Evolutionary conservation across 805 yeast genomes (phyloP).

Genomic region (Candida sakaeoensis): DNA sequence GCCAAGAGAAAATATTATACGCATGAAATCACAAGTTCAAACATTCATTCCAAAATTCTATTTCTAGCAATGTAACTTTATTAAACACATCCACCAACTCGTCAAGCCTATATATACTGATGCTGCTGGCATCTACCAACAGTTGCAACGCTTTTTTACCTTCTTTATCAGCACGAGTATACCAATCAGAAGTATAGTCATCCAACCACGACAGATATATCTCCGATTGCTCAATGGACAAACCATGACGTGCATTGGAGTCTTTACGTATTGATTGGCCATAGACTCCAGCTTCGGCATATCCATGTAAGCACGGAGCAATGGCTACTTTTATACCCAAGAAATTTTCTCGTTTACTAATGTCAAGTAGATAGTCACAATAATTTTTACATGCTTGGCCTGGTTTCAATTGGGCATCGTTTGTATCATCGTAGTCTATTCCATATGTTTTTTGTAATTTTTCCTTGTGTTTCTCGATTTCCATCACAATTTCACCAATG

Average conservation of each 20-base stretch:
- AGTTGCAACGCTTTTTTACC: conserved; percentile 50
- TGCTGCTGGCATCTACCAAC: conserved; percentile 27
- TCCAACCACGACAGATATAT: conserved; percentile 53
- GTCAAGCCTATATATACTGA: conserved; percentile 43
- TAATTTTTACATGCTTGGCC: conserved; percentile 59
- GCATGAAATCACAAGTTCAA: conserved; percentile 7
- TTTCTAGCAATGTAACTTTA: conserved; percentile 57
- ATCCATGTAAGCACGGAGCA: conserved; percentile 76
- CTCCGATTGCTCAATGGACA: conserved; percentile 20
- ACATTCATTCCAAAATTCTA: conserved; percentile 64
- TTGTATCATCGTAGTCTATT: conserved; percentile 34
- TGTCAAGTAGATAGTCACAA: conserved; percentile 53
- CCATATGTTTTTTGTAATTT: conserved; percentile 43
- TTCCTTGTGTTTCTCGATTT: conserved; percentile 52
- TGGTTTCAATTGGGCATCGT: conserved; percentile 45
- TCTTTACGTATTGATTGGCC: conserved; percentile 22
- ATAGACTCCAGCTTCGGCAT: conserved; percentile 50
- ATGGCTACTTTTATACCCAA: conserved; percentile 63
- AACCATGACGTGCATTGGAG: conserved; percentile 19
- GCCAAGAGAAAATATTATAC: background rate
- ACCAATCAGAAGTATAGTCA: conserved; percentile 60
- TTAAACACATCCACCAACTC: conserved; percentile 56
- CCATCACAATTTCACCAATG: conserved; percentile 49
- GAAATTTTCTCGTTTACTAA: conserved; percentile 55
- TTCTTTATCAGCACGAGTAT: conserved; percentile 44